Percentiles rank a stretch among this genome's conserved stretches.
Conservation (phyloP, 495 filamentous ascomycete species). For the Xylaria flabelliformis region DNA sequence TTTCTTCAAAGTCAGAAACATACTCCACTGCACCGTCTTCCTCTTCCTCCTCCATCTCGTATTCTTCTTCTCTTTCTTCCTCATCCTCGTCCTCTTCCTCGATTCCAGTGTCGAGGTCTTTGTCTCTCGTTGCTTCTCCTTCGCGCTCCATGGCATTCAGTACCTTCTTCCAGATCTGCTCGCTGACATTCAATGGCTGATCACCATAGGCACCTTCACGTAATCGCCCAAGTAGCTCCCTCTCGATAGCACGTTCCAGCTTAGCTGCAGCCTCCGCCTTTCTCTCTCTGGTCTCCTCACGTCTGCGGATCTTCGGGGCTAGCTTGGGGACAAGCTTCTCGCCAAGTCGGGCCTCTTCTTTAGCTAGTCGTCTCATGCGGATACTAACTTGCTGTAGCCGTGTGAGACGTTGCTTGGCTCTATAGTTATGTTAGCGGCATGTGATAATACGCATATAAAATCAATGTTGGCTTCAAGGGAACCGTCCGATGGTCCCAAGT, state of each 20-base stretch:
- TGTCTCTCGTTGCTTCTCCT: conserved; percentile 83
- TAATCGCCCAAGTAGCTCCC: conserved; percentile 91
- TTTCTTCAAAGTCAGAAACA: conserved; percentile 66
- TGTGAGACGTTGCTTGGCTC: conserved; percentile 90
- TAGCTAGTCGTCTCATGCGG: conserved; percentile 79
- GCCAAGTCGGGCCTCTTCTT: conserved; percentile 88
- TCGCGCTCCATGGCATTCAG: conserved; percentile 84
- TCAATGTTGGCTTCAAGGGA: neutral
- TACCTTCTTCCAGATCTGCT: conserved; percentile 97
- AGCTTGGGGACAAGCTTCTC: conserved; percentile 88
- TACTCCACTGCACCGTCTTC: conserved; percentile 86
- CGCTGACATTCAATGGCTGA: conserved; percentile 90
- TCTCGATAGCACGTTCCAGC: conserved; percentile 94
- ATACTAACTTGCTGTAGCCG: conserved; percentile 92
- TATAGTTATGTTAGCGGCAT: neutral
- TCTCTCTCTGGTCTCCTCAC: conserved; percentile 89
- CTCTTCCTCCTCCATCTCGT: conserved; percentile 69
- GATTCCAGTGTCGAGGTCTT: conserved; percentile 83
- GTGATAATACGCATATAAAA: neutral
- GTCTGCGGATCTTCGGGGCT: conserved; percentile 87
- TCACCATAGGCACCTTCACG: conserved; percentile 94
- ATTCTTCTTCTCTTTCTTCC: conserved; percentile 59
- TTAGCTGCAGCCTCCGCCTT: conserved; percentile 95
- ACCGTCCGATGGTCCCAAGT: neutral
- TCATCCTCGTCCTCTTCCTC: conserved; percentile 80